Evolutionary conservation across 2,329 filamentous ascomycete species (phyloP).

Genomic region (Colletotrichum musicola): DNA sequence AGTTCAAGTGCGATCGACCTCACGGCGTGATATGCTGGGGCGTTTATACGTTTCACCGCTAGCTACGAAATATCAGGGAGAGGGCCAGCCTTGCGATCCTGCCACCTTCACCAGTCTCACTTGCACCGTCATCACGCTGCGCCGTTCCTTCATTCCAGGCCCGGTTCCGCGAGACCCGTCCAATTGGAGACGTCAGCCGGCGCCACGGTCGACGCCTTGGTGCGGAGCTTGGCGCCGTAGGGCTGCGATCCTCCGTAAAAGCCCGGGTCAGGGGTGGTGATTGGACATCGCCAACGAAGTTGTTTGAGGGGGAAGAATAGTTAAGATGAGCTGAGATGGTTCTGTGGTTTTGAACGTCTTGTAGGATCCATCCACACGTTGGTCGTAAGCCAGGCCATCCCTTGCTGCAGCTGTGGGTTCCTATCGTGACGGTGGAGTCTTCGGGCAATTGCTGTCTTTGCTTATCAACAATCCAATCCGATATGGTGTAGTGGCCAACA

Average conservation of each 20-base stretch:
- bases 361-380: too few relatives aligned
- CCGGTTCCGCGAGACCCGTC: not conserved
- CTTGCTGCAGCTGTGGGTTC: not conserved
- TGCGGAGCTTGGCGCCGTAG: not conserved
- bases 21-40: not conserved
- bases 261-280: not conserved
- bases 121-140: too few relatives aligned
- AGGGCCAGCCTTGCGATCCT: too few relatives aligned
- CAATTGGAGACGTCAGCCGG: not conserved
- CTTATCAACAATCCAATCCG: not conserved
- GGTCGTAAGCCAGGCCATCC: too few relatives aligned
- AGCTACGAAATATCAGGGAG: too few relatives aligned
- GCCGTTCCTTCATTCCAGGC: not conserved
- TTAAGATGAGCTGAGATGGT: too few relatives aligned
- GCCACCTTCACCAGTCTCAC: too few relatives aligned
- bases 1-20: not conserved
- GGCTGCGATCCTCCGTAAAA: conserved; percentile 19
- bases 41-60: not conserved
- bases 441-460: accelerated
- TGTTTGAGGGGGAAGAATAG: not conserved
- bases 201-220: not conserved
- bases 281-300: not conserved
- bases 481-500: conserved; percentile 38
- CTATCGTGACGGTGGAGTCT: not conserved
- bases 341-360: too few relatives aligned